A percentile compares a stretch with the other conserved stretches of the same genome.
Evolutionary conservation across 2,329 filamentous ascomycete species (phyloP).

Genomic region (Nannizziopsis arthrosporioides): DNA sequence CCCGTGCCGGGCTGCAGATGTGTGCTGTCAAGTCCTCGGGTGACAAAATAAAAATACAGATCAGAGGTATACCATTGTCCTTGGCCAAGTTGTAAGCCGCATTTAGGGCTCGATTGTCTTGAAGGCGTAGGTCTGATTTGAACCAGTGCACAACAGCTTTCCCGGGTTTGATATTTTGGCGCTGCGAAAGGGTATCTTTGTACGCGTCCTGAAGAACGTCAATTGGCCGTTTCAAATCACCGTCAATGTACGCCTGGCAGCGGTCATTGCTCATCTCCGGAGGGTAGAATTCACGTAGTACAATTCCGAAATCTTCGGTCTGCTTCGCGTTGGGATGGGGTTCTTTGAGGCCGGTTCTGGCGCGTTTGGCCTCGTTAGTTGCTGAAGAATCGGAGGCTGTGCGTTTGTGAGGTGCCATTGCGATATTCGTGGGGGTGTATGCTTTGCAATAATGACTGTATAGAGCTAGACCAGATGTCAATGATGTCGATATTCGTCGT

Average conservation of each 20-base stretch:
- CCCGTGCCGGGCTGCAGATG: constrained; percentile 55
- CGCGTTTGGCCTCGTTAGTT: neutral
- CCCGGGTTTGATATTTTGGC: constrained; percentile 43
- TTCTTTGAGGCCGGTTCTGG: neutral
- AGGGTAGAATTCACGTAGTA: constrained; percentile 67
- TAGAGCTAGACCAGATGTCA: no score
- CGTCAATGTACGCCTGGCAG: constrained; percentile 60
- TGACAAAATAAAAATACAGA: constrained; percentile 67
- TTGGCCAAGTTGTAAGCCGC: constrained; percentile 57
- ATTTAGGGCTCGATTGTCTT: constrained; percentile 61
- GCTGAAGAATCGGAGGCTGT: neutral
- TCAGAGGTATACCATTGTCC: constrained; percentile 55
- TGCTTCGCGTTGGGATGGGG: constrained; percentile 4
- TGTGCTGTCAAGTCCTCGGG: constrained; percentile 80
- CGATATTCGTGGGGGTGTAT: no score
- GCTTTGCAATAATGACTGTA: no score
- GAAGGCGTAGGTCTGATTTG: constrained; percentile 63
- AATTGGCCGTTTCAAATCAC: constrained; percentile 60
- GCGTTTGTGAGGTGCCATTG: no score
- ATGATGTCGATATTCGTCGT: no score
- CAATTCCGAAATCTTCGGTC: constrained; percentile 2
- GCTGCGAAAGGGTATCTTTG: constrained; percentile 45
- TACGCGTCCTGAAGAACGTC: constrained; percentile 53
- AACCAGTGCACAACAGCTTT: constrained; percentile 78
- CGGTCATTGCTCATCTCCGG: constrained; percentile 74